These are phyloP conservation scores for Liriodendron chinense DNA, from an alignment of 164 flowering plant species.

Conservation along the genomic window DNA sequence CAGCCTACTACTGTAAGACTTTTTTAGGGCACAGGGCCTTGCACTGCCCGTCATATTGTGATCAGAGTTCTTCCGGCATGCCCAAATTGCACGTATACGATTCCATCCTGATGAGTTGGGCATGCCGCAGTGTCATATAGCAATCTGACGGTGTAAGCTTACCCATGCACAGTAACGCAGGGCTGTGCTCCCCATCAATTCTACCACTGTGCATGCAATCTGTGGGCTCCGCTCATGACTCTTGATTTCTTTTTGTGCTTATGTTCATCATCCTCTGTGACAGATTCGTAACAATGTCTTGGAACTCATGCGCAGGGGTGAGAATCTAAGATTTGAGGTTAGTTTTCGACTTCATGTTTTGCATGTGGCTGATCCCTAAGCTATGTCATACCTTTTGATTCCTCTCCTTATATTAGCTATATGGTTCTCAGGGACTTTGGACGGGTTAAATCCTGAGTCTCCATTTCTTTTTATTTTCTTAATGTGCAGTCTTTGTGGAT, in stretches of 20 bases:
- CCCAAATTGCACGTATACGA: too few species aligned
- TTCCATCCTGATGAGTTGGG: too few species aligned
- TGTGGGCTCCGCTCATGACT: neutral
- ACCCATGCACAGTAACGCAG: too few species aligned
- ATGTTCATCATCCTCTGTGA: conserved; percentile 4
- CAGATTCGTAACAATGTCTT: conserved; percentile 75
- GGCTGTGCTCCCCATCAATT: too few species aligned
- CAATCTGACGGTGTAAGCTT: too few species aligned
- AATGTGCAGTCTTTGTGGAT: too few species aligned
- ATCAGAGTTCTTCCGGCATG: too few species aligned
- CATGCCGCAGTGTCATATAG: too few species aligned
- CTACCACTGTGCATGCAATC: neutral
- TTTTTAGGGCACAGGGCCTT: too few species aligned
- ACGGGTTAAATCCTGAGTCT: neutral
- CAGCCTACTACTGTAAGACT: too few species aligned
- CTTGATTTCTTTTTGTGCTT: neutral
- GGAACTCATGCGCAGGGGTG: conserved; percentile 82
- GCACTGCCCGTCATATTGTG: too few species aligned
- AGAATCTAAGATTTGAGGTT: conserved; percentile 82
- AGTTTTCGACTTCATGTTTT: conserved; percentile 11
- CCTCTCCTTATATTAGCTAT: neutral
- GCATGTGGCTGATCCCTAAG: neutral
- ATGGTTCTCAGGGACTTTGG: neutral
- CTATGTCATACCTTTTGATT: neutral
- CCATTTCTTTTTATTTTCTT: neutral